Evolutionary conservation across 2,329 filamentous ascomycete species (phyloP).

Genomic region (Hypoxylon sp.): DNA sequence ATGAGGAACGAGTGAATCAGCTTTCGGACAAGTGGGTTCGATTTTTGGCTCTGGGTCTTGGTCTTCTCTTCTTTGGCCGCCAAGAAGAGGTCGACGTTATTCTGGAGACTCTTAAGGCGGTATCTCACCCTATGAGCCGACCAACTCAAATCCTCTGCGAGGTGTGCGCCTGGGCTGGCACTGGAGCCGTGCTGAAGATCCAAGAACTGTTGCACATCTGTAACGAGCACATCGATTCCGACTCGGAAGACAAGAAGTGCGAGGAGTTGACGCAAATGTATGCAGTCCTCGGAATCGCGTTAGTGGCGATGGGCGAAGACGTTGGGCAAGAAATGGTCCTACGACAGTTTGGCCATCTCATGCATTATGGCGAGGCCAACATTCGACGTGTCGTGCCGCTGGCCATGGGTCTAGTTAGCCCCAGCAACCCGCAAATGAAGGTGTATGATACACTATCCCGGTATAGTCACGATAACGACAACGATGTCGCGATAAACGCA

Average conservation of each 20-base stretch:
- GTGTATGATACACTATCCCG: constrained; percentile 97
- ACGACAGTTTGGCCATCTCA: constrained; percentile 95
- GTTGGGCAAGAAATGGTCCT: constrained; percentile 99
- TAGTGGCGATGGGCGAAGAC: constrained; percentile 98
- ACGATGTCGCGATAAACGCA: constrained; percentile 96
- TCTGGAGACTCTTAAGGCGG: constrained; percentile 94
- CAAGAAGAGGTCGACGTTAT: constrained; percentile 99
- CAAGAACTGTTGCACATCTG: constrained; percentile 98
- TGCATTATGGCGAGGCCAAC: constrained; percentile 99
- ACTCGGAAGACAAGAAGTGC: constrained; percentile 93
- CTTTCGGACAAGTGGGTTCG: constrained; percentile 98
- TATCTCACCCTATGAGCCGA: constrained; percentile 96
- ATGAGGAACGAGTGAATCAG: constrained; percentile 91
- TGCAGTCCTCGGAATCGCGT: constrained; percentile 91
- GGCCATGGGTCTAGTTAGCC: constrained; percentile 95
- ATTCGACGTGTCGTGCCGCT: constrained; percentile 96
- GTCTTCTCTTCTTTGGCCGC: constrained; percentile 93
- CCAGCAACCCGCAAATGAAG: constrained; percentile 99
- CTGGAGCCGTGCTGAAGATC: constrained; percentile 95
- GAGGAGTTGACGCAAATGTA: constrained; percentile 97
- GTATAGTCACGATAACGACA: constrained; percentile 99
- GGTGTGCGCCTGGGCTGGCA: constrained; percentile 98
- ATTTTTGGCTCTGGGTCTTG: constrained; percentile 94
- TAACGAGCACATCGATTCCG: constrained; percentile 91
- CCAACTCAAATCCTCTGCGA: constrained; percentile 95